Conservation (phyloP, 2,329 filamentous ascomycete genomes). For the Lachnellula occidentalis region DNA sequence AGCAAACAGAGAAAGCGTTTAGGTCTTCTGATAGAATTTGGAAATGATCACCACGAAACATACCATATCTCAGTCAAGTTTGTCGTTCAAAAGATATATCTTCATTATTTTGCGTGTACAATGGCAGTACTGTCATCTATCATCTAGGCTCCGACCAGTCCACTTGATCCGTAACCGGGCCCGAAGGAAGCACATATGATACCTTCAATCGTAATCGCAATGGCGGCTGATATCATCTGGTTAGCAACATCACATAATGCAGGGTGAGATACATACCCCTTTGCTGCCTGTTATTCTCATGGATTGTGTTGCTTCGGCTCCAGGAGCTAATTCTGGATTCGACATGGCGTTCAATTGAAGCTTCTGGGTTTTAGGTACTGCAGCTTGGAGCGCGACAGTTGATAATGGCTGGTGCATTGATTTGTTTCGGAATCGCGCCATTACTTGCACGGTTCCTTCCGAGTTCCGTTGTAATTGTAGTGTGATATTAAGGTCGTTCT, state of each 20-base stretch:
- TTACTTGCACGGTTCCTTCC: conserved; percentile 73
- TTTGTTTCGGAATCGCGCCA: conserved; percentile 77
- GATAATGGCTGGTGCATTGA: conserved; percentile 61
- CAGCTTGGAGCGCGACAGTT: conserved; percentile 81
- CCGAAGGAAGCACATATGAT: conserved; percentile 67
- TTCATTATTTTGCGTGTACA: too few relatives aligned
- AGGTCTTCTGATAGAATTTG: too few relatives aligned
- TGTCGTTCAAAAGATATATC: too few relatives aligned
- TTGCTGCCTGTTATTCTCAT: conserved; percentile 83
- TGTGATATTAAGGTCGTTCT: conserved; percentile 75
- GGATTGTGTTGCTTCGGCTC: conserved; percentile 79
- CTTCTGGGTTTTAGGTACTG: conserved; percentile 94
- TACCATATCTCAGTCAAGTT: too few relatives aligned
- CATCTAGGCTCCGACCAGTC: conserved; percentile 81
- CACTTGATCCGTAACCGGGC: conserved; percentile 81
- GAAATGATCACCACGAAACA: too few relatives aligned
- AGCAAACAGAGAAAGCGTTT: too few relatives aligned
- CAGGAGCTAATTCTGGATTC: conserved; percentile 66
- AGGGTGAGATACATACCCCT: conserved; percentile 54
- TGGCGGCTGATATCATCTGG: conserved; percentile 52
- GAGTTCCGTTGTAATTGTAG: conserved; percentile 80
- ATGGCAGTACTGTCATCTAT: neutral
- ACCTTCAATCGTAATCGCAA: conserved; percentile 82
- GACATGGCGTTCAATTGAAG: conserved; percentile 88
- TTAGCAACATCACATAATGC: conserved; percentile 5